These are phyloP conservation scores for Saccharomycopsis sp. DNA, from an alignment of 805 yeast genomes.

Conservation along the genomic window DNA sequence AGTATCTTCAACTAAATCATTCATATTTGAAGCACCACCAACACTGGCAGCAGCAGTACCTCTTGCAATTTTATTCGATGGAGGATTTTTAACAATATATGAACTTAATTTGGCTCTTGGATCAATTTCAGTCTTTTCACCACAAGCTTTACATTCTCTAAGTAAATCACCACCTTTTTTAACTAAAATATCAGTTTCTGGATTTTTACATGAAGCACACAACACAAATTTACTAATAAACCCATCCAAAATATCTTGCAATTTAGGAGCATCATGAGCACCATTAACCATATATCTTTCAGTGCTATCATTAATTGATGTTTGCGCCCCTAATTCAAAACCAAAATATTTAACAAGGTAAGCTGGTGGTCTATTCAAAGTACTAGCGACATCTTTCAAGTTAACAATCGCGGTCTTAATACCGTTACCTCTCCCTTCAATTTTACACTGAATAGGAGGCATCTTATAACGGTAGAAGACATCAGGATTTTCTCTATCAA, in stretches of 20 bases:
- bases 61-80: slow-evolving; percentile 46
- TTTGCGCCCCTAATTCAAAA: slow-evolving; percentile 94
- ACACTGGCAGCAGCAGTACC: slow-evolving; percentile 48
- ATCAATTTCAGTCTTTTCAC: slow-evolving; percentile 46
- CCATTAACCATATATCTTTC: slow-evolving; percentile 94
- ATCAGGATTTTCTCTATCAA: slow-evolving; percentile 94
- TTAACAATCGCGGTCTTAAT: slow-evolving; percentile 92
- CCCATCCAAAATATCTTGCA: slow-evolving; percentile 92
- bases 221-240: slow-evolving; percentile 88
- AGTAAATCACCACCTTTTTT: slow-evolving; percentile 68
- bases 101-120: slow-evolving; percentile 39
- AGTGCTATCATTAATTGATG: slow-evolving; percentile 66
- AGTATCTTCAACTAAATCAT: slow-evolving; percentile 6
- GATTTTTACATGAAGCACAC: slow-evolving; percentile 93
- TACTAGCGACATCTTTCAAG: slow-evolving; percentile 87
- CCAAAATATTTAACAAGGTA: slow-evolving; percentile 94
- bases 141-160: slow-evolving; percentile 98
- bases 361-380: slow-evolving; percentile 86
- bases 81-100: slow-evolving; percentile 43
- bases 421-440: slow-evolving; percentile 99
- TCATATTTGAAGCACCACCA: slow-evolving; percentile 25
- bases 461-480: slow-evolving; percentile 99
- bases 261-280: slow-evolving; percentile 79
- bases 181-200: slow-evolving; percentile 88
- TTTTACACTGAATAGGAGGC: slow-evolving; percentile 96